A percentile compares a stretch with the other conserved stretches of the same genome.
These are phyloP conservation scores for Scutellaria barbata DNA, from an alignment of 257 asterid species.

Conservation along the genomic window DNA sequence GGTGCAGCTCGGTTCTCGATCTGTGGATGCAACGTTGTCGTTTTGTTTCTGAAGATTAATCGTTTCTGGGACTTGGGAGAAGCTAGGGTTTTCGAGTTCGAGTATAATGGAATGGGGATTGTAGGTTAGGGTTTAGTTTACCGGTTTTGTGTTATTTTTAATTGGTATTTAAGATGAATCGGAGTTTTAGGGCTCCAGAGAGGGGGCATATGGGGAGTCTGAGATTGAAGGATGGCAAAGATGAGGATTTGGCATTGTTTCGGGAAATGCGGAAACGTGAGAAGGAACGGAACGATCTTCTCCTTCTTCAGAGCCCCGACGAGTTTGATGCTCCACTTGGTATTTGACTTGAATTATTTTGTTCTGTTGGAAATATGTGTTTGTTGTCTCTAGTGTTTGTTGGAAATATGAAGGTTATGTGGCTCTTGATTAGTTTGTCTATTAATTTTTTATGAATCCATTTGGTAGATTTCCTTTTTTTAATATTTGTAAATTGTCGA, in stretches of 20 bases:
- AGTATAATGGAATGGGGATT: slow-evolving; percentile 31
- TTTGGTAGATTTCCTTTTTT: slow-evolving; percentile 40
- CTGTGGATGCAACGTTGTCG: slow-evolving; percentile 41
- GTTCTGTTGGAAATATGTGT: slow-evolving; percentile 10
- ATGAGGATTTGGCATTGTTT: slow-evolving; percentile 88
- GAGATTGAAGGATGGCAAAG: slow-evolving; percentile 70
- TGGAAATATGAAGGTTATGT: slow-evolving; percentile 36
- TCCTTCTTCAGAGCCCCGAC: slow-evolving; percentile 69
- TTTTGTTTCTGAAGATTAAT: slow-evolving; percentile 31
- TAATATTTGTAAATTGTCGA: slow-evolving; percentile 30
- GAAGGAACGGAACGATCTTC: slow-evolving; percentile 72
- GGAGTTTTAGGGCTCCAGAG: slow-evolving; percentile 85
- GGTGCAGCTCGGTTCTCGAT: slow-evolving; percentile 49
- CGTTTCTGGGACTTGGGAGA: slow-evolving; percentile 29
- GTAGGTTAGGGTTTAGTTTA: slow-evolving; percentile 38
- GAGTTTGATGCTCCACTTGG: slow-evolving; percentile 85
- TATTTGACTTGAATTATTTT: slow-evolving; percentile 29
- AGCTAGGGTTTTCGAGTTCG: slow-evolving; percentile 50
- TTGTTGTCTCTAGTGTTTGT: background rate
- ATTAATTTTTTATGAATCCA: slow-evolving; percentile 39
- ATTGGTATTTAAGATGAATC: slow-evolving; percentile 56
- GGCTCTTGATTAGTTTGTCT: slow-evolving; percentile 32
- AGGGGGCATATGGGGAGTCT: slow-evolving; percentile 67
- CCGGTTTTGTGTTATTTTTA: slow-evolving; percentile 25
- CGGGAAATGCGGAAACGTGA: slow-evolving; percentile 91